These are phyloP conservation scores for Saturnispora saitoi DNA, from an alignment of 805 yeast species.

Conservation along the genomic window DNA sequence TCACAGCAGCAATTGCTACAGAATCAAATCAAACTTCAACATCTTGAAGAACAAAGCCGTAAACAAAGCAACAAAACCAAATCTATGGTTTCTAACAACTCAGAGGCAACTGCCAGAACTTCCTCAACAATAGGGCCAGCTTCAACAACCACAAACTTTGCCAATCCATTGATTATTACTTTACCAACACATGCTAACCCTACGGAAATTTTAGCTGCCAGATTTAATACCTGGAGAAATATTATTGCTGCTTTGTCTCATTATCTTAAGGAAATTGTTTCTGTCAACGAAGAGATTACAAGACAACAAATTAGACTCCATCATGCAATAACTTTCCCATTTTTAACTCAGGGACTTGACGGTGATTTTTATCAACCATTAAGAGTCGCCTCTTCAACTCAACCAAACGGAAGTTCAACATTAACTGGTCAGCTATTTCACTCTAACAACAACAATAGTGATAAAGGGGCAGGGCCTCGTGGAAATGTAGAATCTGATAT, in stretches of 20 bases:
- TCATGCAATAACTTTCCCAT: slow-evolving; percentile 59
- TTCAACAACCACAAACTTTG: slow-evolving; percentile 29
- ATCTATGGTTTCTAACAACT: slow-evolving; percentile 24
- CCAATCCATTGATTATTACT: slow-evolving; percentile 39
- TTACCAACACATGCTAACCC: slow-evolving; percentile 65
- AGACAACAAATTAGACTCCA: slow-evolving; percentile 76
- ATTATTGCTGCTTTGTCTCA: slow-evolving; percentile 65
- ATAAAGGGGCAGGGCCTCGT: slow-evolving; percentile 2
- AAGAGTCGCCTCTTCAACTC: slow-evolving; percentile 16
- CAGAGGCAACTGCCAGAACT: slow-evolving; percentile 34
- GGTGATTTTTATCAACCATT: slow-evolving; percentile 33
- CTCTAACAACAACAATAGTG: slow-evolving; percentile 5
- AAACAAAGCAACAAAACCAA: slow-evolving; percentile 36
- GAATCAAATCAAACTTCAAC: slow-evolving; percentile 39
- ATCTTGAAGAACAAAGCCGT: slow-evolving; percentile 35
- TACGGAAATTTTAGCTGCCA: slow-evolving; percentile 73
- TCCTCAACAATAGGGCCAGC: slow-evolving; percentile 32
- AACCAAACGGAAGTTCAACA: slow-evolving; percentile 3
- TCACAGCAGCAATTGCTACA: slow-evolving; percentile 39
- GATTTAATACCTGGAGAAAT: slow-evolving; percentile 82
- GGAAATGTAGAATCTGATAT: slow-evolving; percentile 13
- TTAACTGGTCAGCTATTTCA: slow-evolving; percentile 12
- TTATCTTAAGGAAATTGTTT: slow-evolving; percentile 70
- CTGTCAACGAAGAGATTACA: slow-evolving; percentile 81
- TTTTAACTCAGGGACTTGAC: slow-evolving; percentile 37